phyloP scores from a whole-genome alignment of 495 filamentous ascomycete genomes.

The Hypoxylon perforatum region DNA sequence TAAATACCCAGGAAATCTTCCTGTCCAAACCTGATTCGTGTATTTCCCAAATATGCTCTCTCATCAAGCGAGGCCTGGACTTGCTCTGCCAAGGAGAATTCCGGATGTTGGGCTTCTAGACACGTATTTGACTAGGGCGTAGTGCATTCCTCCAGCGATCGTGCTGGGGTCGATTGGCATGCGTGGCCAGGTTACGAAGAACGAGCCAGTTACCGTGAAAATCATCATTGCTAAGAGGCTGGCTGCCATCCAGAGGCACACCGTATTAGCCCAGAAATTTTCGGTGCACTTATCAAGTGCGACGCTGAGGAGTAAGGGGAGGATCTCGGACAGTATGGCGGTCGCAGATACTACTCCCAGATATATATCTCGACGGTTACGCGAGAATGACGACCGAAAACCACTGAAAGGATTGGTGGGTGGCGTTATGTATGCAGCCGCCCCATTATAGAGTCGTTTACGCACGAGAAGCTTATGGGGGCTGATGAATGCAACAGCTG shows the following conservation, averaged over 20 bases:
- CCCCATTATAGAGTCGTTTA: slow-evolving; percentile 28
- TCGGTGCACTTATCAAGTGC: slow-evolving; percentile 45
- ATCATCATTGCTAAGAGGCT: slow-evolving; percentile 44
- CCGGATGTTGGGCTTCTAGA: slow-evolving; percentile 31
- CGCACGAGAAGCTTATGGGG: slow-evolving; percentile 39
- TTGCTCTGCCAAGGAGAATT: slow-evolving; percentile 20
- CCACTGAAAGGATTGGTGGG: slow-evolving; percentile 47
- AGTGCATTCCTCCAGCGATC: slow-evolving; percentile 47
- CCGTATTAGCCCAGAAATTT: slow-evolving; percentile 32
- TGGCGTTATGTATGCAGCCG: slow-evolving; percentile 32
- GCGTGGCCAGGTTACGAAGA: slow-evolving; percentile 46
- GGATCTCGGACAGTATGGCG: slow-evolving; percentile 43
- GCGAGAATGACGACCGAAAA: slow-evolving; percentile 29
- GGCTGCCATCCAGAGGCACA: slow-evolving; percentile 42
- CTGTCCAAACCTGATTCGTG: background rate
- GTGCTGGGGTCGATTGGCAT: slow-evolving; percentile 49
- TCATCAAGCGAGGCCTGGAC: slow-evolving; percentile 15
- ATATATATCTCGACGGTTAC: slow-evolving; percentile 40
- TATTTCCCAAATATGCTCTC: background rate
- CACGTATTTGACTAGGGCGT: slow-evolving; percentile 24
- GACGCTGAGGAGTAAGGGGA: slow-evolving; percentile 46
- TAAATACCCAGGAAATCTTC: background rate
- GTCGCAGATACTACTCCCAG: slow-evolving; percentile 39
- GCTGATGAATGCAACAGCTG: slow-evolving; percentile 42
- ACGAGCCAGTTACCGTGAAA: slow-evolving; percentile 38